These are phyloP conservation scores for Firmiana major DNA, from an alignment of 345 rosid species.

Conservation along the genomic window DNA sequence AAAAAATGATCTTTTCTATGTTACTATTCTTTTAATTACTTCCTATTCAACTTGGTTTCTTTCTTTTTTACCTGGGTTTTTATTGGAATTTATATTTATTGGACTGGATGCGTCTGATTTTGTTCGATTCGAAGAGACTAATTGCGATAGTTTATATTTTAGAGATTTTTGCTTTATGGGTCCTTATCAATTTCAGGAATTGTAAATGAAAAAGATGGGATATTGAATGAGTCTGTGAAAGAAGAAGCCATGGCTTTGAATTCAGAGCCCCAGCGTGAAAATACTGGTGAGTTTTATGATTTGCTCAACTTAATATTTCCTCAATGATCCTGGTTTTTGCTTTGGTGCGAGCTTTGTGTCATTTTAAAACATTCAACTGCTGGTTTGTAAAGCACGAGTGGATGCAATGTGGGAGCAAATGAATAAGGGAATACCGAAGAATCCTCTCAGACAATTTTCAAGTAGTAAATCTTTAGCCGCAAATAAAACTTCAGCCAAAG, in stretches of 20 bases:
- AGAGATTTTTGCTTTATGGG: neutral
- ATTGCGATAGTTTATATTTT: neutral
- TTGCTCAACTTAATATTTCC: neutral
- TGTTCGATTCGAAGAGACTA: neutral
- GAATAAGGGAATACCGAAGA: constrained; percentile 45
- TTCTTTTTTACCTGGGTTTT: neutral
- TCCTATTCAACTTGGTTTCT: neutral
- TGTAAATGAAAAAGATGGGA: constrained; percentile 24
- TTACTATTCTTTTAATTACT: neutral
- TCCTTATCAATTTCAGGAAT: constrained; percentile 17
- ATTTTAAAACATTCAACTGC: neutral
- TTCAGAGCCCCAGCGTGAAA: constrained; percentile 26
- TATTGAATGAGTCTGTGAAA: constrained; percentile 25
- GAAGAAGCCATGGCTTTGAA: constrained; percentile 23
- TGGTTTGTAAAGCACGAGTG: constrained; percentile 29
- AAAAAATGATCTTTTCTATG: neutral
- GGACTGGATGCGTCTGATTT: neutral
- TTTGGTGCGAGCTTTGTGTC: neutral
- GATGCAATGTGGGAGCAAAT: constrained; percentile 64
- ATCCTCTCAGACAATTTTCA: constrained; percentile 25
- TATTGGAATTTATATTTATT: neutral
- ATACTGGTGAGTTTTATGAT: constrained; percentile 23
- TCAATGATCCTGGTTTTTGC: neutral
- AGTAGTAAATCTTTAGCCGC: constrained; percentile 28
- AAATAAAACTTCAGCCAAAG: constrained; percentile 24